Evolutionary conservation across 305 asterid species (phyloP).

Genomic region (Striga hermonthica): DNA sequence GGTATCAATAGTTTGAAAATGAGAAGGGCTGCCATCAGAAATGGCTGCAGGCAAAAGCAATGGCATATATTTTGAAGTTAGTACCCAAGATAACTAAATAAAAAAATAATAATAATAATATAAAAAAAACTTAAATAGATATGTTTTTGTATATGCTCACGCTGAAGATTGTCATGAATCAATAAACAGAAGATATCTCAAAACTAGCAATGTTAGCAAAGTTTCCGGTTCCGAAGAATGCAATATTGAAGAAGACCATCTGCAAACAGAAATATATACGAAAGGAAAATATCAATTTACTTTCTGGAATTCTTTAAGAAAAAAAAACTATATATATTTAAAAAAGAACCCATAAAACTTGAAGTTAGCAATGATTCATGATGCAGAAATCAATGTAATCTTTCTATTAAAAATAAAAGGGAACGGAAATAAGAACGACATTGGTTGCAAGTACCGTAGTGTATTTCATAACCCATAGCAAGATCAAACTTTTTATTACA

Average conservation of each 20-base stretch:
- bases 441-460: no score
- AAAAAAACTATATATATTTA: no score
- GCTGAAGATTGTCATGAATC: slow-evolving; percentile 91
- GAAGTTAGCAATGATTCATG: no score
- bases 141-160: slow-evolving; percentile 51
- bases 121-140: background rate
- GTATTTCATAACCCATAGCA: no score
- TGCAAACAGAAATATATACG: slow-evolving; percentile 28
- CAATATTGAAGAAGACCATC: slow-evolving; percentile 96
- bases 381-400: no score
- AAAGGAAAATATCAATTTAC: no score
- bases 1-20: slow-evolving; percentile 53
- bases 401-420: no score
- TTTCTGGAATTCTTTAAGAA: no score
- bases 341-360: no score
- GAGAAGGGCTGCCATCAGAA: slow-evolving; percentile 93
- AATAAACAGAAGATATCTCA: slow-evolving; percentile 93
- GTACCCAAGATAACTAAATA: slow-evolving; percentile 23
- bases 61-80: slow-evolving; percentile 26
- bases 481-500: no score
- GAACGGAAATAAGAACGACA: no score
- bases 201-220: slow-evolving; percentile 96
- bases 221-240: slow-evolving; percentile 97
- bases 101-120: background rate
- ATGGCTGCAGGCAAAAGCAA: slow-evolving; percentile 64